Base-by-base conservation (phyloP, 352 stramenopile species). In the Pythium monospermum region DNA sequence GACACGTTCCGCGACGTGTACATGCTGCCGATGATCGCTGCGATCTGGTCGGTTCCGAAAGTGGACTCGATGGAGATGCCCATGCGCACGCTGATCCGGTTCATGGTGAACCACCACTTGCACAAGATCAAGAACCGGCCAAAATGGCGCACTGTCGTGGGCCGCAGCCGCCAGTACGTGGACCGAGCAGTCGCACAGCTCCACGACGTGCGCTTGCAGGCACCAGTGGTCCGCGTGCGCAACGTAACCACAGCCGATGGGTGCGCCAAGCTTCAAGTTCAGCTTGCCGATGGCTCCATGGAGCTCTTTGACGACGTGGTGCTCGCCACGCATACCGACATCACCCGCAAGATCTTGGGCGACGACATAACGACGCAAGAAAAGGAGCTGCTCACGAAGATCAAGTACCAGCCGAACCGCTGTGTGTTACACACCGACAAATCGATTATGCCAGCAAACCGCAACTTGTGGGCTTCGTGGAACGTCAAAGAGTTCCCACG, bases 391-490 rank as follows among this genome's bases (percentile, higher is more conserved):
- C 46, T 76, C 25, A 46, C 43, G 18, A 53, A 61, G 43, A 75
- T 73, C 39, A 59, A 71, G 28, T 64, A 67, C 33, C 64, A 83
- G 44, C 49, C 57, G 31, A 68, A 74, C 21, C 55, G 74, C 16
- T 61, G 42, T 21, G 57, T 85, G 22, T 55, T 85, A 4, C 59
- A 80, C 49, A 65, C 47, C 23, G 69, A 61, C 41, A 41, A 23
- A 32, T 57, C 45, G 12, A 61, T 60, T 12, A 97, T 97, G 88
- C 88, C 88, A 0, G 49, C 61, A 18, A 60, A 73, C 44, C 69
- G 73, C 22, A 62, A 56, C 1, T 82, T 85, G 7, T 96, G 88
- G 88, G 73, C 68, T 0, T 74, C 70, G 2, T 97, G 88, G 88
- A 97, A 97, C 71, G 94, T 89, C 52, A 66, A 94, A 27, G 83